phyloP scores from a whole-genome alignment of 306 rosid species.

The Lathyrus oleraceus region DNA sequence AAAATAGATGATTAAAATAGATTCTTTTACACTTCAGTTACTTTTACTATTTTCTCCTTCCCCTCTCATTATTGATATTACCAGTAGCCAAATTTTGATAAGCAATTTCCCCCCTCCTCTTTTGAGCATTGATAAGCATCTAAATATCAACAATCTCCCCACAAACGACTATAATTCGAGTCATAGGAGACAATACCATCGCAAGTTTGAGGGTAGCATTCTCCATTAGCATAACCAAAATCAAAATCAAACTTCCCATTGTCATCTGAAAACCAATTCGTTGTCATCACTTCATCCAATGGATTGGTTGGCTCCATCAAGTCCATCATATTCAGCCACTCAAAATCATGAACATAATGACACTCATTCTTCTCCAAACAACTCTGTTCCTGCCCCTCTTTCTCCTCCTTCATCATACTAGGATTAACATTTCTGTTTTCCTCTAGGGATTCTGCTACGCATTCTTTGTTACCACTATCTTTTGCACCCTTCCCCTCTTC shows the following conservation, averaged over 20 bases:
- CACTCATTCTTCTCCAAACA: neutral
- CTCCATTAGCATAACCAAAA: slow-evolving; percentile 35
- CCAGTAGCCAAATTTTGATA: slow-evolving; percentile 8
- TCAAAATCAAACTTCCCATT: slow-evolving; percentile 47
- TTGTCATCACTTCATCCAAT: slow-evolving; percentile 24
- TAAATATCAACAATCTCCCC: slow-evolving; percentile 41
- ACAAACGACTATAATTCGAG: slow-evolving; percentile 42
- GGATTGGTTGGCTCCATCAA: slow-evolving; percentile 33
- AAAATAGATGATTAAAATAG: neutral
- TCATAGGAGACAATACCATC: slow-evolving; percentile 41
- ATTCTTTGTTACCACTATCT: neutral
- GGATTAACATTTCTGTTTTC: neutral
- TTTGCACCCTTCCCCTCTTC: slow-evolving; percentile 29
- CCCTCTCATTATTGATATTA: neutral
- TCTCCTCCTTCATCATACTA: neutral
- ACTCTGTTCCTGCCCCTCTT: neutral
- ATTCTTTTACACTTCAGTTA: slow-evolving; percentile 15
- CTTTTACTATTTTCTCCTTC: neutral
- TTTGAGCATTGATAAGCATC: neutral
- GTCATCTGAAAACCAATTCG: slow-evolving; percentile 52
- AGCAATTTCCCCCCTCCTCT: neutral
- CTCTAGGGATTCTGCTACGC: slow-evolving; percentile 13
- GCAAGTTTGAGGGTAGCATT: slow-evolving; percentile 31
- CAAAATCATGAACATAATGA: slow-evolving; percentile 27
- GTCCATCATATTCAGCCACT: slow-evolving; percentile 43